Evolutionary conservation across 768 basidiomycete species (phyloP).

Genomic region (Leucosporidium scottii): DNA sequence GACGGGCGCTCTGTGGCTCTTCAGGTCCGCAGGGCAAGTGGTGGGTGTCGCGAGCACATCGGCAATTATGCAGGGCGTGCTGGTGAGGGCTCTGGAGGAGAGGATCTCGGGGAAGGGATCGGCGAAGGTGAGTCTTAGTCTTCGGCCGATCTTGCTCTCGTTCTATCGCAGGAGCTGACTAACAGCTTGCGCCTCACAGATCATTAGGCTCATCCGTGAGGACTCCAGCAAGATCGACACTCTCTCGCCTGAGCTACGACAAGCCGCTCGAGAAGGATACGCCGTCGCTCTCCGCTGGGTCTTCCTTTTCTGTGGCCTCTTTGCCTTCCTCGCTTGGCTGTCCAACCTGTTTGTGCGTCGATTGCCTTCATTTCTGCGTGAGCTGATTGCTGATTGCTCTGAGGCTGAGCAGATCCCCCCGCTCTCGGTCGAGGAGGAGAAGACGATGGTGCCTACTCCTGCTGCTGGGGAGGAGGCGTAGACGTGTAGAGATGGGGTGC

Average conservation of each 20-base stretch:
- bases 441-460: too few species aligned
- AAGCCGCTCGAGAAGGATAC: slow-evolving; percentile 56
- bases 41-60: slow-evolving; percentile 83
- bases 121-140: slow-evolving; percentile 51
- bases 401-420: too few species aligned
- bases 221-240: slow-evolving; percentile 59
- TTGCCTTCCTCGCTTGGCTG: slow-evolving; percentile 50
- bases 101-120: slow-evolving; percentile 70
- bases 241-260: slow-evolving; percentile 52
- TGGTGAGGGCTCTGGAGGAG: slow-evolving; percentile 59
- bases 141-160: too few species aligned
- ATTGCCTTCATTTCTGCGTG: too few species aligned
- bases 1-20: slow-evolving; percentile 54
- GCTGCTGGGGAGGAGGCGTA: too few species aligned
- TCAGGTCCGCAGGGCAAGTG: slow-evolving; percentile 81
- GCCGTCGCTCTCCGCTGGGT: slow-evolving; percentile 54
- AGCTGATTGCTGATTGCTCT: too few species aligned
- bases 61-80: slow-evolving; percentile 69
- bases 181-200: slow-evolving; percentile 41
- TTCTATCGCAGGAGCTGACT: slow-evolving; percentile 10
- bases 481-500: too few species aligned
- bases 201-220: slow-evolving; percentile 56
- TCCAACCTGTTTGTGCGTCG: slow-evolving; percentile 51
- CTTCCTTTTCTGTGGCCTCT: slow-evolving; percentile 59
- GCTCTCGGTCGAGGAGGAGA: too few species aligned